Evolutionary conservation across 2,329 filamentous ascomycete genomes (phyloP), one percentile per base, ranked within the genome.

Genomic region (Magnaporthales sp.): DNA sequence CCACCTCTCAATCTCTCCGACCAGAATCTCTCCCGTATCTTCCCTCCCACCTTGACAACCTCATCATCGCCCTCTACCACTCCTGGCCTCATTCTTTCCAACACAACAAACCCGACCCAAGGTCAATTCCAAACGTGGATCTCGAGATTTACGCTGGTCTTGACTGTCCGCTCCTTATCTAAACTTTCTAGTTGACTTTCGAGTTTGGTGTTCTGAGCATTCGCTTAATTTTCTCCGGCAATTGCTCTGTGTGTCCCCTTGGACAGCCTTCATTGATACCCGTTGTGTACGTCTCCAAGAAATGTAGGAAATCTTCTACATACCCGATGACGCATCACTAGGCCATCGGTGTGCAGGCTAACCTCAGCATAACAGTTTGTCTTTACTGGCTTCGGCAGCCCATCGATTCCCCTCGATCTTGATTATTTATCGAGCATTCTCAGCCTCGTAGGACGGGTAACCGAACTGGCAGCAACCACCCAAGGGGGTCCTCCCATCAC

Each of bases 141-240:
- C 79, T 80, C 71, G 73, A 76, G 75, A 80, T 80, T 83, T 80
- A 77, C 79, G 77, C 83, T 86, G 84, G 84, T 83, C 77, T 85
- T 79, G 82, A 75, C 84, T 83, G 84, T 86, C 84, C 84, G 79
- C 82, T 86, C 84, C 80, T 81, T 82, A 69, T 71, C 51, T 68
- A 65, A 67, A 64, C 68, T 67, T 67, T 65, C 67, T 66, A 63
- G 63, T 19, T 15, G 15, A 19, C 46, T 66, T 71, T 66, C 66
- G 67, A 68, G 69, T 65, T 66, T 64, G 63, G 66, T 63, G 46
- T 67, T 56, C 32, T 22, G 32, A 69, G 69, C 70, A 68, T 70
- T 71, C 66, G 68, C 64, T 68, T 70, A 70, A 69, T 70, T 46
- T 27, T 38, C 46, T 54, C 65, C 63, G 66, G 67, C 70, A 68